Evolutionary conservation across 1,284 basidiomycete species (phyloP).

Genomic region (Papiliotrema flavescens): DNA sequence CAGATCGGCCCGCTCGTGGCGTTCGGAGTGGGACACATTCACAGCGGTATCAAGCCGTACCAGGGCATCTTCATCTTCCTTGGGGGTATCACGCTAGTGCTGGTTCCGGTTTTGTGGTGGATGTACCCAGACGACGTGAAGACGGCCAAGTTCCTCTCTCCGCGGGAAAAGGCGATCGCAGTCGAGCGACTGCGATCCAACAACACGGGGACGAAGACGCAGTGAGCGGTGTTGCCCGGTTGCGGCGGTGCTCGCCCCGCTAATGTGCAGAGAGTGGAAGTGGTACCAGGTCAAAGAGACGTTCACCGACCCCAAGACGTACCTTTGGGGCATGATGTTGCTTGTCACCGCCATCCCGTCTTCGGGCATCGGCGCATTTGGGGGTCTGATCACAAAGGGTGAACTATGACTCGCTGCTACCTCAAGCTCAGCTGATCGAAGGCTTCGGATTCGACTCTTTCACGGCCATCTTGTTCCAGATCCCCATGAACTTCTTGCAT

Average conservation of each 20-base stretch:
- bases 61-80: conserved; percentile 54
- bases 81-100: conserved; percentile 50
- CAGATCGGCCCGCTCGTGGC: conserved; percentile 29
- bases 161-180: conserved; percentile 10
- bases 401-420: too few species aligned
- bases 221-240: too few species aligned
- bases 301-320: not conserved
- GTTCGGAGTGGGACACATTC: conserved; percentile 26
- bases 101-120: conserved; percentile 52
- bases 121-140: conserved; percentile 14
- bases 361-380: not conserved
- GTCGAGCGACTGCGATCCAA: conserved; percentile 11
- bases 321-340: not conserved
- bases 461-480: conserved; percentile 26
- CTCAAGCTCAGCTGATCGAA: too few species aligned
- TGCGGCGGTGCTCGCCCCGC: not conserved
- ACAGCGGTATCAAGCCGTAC: conserved; percentile 18
- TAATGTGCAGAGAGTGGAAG: conserved; percentile 11
- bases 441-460: conserved; percentile 18
- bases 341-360: not conserved
- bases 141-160: conserved; percentile 6
- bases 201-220: conserved; percentile 1
- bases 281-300: conserved; percentile 16
- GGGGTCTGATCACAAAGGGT: conserved; percentile 2
- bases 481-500: conserved; percentile 13